Evolutionary conservation across 2,329 filamentous ascomycete species (phyloP), one percentile per base, ranked within the genome.

Genomic region (Penicillium sp.): DNA sequence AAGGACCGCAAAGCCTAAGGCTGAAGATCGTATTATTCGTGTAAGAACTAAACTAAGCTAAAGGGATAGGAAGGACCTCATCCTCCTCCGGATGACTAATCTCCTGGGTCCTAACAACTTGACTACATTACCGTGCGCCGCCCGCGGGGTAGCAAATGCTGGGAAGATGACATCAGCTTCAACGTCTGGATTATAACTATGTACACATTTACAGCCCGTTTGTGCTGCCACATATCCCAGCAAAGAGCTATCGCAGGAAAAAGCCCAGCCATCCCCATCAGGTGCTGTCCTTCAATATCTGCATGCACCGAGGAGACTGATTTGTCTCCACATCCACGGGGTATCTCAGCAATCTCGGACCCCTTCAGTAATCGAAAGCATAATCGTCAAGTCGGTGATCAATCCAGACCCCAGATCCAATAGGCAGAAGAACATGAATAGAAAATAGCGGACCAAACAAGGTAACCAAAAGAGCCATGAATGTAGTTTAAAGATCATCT

Each of bases 101-200:
- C n/a, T n/a, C n/a, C n/a, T n/a, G n/a, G n/a, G n/a, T n/a, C n/a
- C n/a, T n/a, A n/a, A n/a, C n/a, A n/a, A n/a, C n/a, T n/a, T n/a
- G n/a, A n/a, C 15, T 18, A 18, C 15, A 18, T 18, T 18, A 18
- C 15, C 15, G 15, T 18, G 15, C 15, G 15, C 15, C 15, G 15
- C 15, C 15, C 15, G 15, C 15, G 15, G 15, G 8, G n/a, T 29
- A 20, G 15, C 4, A 10, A 35, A 20, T 20, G 32, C 15, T 7
- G 2, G 20, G 15, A 20, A 12, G 32, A 20, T 35, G 10, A 35
- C 40, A 40, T 51, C 47, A 57, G 51, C 56, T 53, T 50, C 55
- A 59, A 50, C 27, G 28, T 35, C 41, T 47, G 53, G 47, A 20
- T 56, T 43, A 52, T 48, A 54, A 48, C 51, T 59, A 60, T 60